Evolutionary conservation across 1,284 basidiomycete species (phyloP), one percentile per base, ranked within the genome.

Genomic region (Anthracocystis panici-leucophaei): DNA sequence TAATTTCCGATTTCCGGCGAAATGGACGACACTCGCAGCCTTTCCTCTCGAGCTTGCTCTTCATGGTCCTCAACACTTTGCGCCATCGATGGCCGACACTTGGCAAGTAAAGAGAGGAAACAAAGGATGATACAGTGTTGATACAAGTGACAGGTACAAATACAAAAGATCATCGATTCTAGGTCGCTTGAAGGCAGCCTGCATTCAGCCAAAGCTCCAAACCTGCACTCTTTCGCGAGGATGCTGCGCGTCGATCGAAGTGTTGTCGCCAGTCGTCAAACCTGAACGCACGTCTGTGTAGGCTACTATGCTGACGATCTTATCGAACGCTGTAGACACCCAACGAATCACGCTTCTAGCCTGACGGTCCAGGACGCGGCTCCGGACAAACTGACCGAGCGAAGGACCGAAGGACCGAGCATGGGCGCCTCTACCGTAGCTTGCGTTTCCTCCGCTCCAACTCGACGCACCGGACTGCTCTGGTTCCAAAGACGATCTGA

Each of bases 321-420:
- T 76, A 48, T 80, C 78, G 35, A 78, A 80, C 5, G 76, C 65
- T 1, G 67, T 65, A 21, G 63, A 59, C 14, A 80, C 76, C 63
- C 68, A 76, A 11, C 57, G 54, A 21, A 80, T 45, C 48, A 64
- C 54, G 46, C 54, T 51, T 27, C 51, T n/a, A 14, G 55, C 29
- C 16, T 64, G 59, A 8, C 50, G 58, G 9, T 66, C 60, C 16
- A 65, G 46, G 3, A 66, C 42, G 14, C 56, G 60, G 48, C 55
- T 69, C 21, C 57, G 56, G 14, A 65, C 57, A 20, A 68, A 38
- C 21, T 57, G 58, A 4, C 60, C 64, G n/a, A 65, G 66, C 5
- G 60, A 58, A 2, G 59, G 59, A 2, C 59, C 65, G 0, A 48
- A 21, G 4, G 31, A 23, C 41, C 45, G 59, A 23, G 14, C 9